Evolutionary conservation across 2,329 filamentous ascomycete species (phyloP), one percentile per base, ranked within the genome.

Genomic region (Seiridium cupressi): DNA sequence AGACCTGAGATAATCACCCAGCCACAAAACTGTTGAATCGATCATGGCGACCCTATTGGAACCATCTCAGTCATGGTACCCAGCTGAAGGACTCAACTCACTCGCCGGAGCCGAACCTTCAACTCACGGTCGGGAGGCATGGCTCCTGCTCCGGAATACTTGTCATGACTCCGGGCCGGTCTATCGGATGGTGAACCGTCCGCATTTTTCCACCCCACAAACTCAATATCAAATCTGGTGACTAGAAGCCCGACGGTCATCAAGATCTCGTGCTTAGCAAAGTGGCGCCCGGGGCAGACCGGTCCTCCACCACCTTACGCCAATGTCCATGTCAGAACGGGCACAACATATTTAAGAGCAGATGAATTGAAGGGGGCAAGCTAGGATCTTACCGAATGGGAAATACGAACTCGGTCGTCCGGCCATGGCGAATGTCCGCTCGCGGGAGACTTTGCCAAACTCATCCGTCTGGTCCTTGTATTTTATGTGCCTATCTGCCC

Each of bases 241-340:
- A 76, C 61, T 18, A 75, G 65, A 32, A 74, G 46, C 1, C 72
- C 70, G 11, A 73, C 62, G 0, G 66, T 66, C 1, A 69, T 61
- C 40, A 75, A 69, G 0, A 72, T 67, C 55, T 76, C 69, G 11
- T 69, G 66, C 38, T 76, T 76, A 1, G 75, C 72, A 40, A 74
- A 76, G 44, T 72, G 71, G 0, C 71, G 70, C 1, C 75, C 74
- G 0, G 73, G 74, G 34, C 75, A 77, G 31, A 73, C 69, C 6
- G 68, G 66, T 4, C 61, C 60, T 0, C 74, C 72, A 3, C 73
- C 73, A 0, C 75, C 74, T 55, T 32, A 13, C 5, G 31, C 9
- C 9, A 36, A 9, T 32, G 10, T 51, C 26, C n/a, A n/a, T n/a
- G n/a, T n/a, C n/a, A n/a, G n/a, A n/a, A n/a, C n/a, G n/a, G n/a